Percentiles rank a stretch among this genome's conserved stretches.
phyloP scores from a whole-genome alignment of 768 basidiomycete genomes.

The Russula olivacea region DNA sequence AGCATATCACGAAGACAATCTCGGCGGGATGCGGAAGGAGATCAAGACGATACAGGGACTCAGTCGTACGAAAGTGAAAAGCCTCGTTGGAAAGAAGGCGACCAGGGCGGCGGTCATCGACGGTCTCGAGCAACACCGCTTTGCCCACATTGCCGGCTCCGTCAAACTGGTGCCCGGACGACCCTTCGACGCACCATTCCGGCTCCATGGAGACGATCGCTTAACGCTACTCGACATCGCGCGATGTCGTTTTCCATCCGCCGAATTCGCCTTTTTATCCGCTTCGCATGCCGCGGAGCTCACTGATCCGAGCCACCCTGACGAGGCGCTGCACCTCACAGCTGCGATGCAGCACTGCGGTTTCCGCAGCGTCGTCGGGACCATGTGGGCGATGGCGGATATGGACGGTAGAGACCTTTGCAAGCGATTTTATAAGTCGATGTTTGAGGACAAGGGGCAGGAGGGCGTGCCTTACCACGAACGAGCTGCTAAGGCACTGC shows the following conservation, averaged over 20 bases:
- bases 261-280: conserved; percentile 14
- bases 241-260: background rate
- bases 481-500: conserved; percentile 2
- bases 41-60: background rate
- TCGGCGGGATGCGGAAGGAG: background rate
- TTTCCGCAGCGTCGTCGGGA: conserved; percentile 13
- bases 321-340: conserved; percentile 20
- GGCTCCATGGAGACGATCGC: background rate
- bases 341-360: conserved; percentile 22
- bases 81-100: background rate
- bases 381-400: conserved; percentile 23
- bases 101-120: background rate
- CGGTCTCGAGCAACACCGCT: background rate
- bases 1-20: conserved; percentile 2
- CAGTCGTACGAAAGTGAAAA: background rate
- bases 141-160: conserved; percentile 13
- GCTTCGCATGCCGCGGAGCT: conserved; percentile 10
- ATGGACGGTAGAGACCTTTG: conserved; percentile 18
- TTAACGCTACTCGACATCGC: conserved; percentile 8
- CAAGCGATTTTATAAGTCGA: conserved; percentile 3
- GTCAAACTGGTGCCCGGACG: background rate
- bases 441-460: conserved; percentile 2
- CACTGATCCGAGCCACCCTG: background rate
- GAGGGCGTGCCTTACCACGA: background rate
- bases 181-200: conserved; percentile 6